Conservation (phyloP, 352 stramenopile genomes). For the Salisapilia sapeloensis region DNA sequence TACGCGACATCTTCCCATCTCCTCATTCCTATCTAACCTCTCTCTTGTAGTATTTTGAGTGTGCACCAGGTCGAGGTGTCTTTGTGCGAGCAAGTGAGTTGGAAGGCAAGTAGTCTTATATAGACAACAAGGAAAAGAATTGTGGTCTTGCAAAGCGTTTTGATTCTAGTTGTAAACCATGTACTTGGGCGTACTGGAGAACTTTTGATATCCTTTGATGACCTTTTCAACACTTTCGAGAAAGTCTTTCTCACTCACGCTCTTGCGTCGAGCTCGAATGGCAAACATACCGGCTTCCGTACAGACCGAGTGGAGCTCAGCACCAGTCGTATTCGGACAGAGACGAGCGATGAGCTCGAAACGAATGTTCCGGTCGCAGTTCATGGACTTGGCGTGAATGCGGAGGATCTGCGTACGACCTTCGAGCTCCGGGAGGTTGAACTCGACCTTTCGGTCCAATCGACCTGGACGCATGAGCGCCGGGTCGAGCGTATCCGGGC, state of each 20-base stretch:
- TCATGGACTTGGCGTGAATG: conserved; percentile 99
- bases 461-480: conserved; percentile 91
- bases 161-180: conserved; percentile 95
- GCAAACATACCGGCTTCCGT: conserved; percentile 98
- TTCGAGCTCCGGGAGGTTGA: conserved; percentile 96
- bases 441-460: conserved; percentile 99
- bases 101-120: no score
- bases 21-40: no score
- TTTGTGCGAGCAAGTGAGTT: conserved; percentile 58
- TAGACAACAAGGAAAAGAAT: no score
- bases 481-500: conserved; percentile 93
- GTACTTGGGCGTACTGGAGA: conserved; percentile 99
- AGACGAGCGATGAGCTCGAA: conserved; percentile 96
- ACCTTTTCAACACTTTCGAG: conserved; percentile 99
- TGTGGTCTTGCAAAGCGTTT: no score
- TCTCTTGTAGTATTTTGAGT: conserved; percentile 35
- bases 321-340: conserved; percentile 97
- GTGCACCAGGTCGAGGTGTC: conserved; percentile 29
- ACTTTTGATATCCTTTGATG: conserved; percentile 99
- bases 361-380: conserved; percentile 96
- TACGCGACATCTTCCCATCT: no score
- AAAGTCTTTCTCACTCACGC: conserved; percentile 98
- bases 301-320: conserved; percentile 96
- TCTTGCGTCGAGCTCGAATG: conserved; percentile 96
- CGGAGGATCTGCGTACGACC: conserved; percentile 97